Conservation (phyloP, 2,329 filamentous ascomycete genomes). For the Sporothrix luriei region DNA sequence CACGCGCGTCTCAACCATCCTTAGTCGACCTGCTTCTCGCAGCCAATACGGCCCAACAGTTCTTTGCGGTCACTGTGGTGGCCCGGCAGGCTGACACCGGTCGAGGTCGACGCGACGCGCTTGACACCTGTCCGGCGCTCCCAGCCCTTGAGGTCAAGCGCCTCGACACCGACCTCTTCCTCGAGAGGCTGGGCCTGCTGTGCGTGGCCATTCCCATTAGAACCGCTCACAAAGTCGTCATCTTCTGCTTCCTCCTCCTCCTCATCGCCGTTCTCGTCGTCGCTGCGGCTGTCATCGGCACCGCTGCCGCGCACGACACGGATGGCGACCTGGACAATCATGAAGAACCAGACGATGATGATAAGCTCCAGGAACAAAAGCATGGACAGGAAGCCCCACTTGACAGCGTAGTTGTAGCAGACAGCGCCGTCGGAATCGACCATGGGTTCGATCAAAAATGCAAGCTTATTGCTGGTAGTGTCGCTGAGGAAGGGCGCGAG, state of each 20-base stretch:
- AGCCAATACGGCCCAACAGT: conserved; percentile 77
- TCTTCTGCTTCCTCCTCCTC: conserved; percentile 62
- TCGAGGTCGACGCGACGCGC: conserved; percentile 54
- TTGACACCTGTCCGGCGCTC: conserved; percentile 59
- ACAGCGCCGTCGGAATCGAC: conserved; percentile 69
- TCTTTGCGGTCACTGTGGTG: conserved; percentile 79
- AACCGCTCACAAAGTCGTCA: conserved; percentile 55
- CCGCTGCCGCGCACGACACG: conserved; percentile 74
- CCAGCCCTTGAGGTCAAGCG: conserved; percentile 67
- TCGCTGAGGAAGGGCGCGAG: conserved; percentile 22
- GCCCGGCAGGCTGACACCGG: conserved; percentile 67
- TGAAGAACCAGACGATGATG: conserved; percentile 80
- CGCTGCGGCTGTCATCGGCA: conserved; percentile 85
- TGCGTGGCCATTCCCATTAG: conserved; percentile 45
- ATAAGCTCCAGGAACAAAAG: conserved; percentile 78
- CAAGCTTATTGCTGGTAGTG: conserved; percentile 47
- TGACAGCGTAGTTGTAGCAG: conserved; percentile 76
- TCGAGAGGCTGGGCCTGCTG: conserved; percentile 63
- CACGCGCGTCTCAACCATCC: neutral
- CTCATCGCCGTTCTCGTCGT: conserved; percentile 72
- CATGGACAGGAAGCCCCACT: conserved; percentile 74
- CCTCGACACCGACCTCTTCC: conserved; percentile 74
- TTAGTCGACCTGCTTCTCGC: conserved; percentile 70
- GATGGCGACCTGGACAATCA: conserved; percentile 82
- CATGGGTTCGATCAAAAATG: conserved; percentile 74